phyloP scores from a whole-genome alignment of 2,329 filamentous ascomycete species.

The Cladophialophora chaetospira region DNA sequence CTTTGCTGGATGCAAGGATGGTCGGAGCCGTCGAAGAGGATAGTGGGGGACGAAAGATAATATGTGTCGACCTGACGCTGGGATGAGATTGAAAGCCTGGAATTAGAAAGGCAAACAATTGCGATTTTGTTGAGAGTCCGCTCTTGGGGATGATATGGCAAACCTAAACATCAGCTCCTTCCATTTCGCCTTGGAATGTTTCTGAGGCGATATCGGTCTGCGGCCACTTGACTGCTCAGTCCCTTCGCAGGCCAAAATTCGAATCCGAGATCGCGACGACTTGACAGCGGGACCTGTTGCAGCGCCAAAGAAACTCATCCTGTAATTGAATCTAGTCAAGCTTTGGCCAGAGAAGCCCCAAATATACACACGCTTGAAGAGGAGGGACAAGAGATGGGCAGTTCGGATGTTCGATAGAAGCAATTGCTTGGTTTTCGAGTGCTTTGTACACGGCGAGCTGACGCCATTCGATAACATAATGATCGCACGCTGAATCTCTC shows the following conservation, averaged over 20 bases:
- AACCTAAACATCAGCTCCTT: background rate
- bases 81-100: background rate
- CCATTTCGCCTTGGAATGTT: background rate
- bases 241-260: too few species aligned
- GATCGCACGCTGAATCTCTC: background rate
- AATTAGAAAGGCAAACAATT: background rate
- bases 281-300: too few species aligned
- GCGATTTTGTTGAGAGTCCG: too few species aligned
- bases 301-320: too few species aligned
- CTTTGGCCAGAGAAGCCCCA: background rate
- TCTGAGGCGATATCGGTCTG: too few species aligned
- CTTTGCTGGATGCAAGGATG: conserved; percentile 3
- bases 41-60: conserved; percentile 2
- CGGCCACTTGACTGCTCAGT: too few species aligned
- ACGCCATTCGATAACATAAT: background rate
- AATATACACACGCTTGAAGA: background rate
- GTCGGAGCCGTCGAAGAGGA: conserved; percentile 9
- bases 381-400: background rate
- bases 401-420: background rate
- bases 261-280: too few species aligned
- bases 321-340: background rate
- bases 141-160: background rate
- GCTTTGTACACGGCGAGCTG: conserved; percentile 9
- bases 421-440: background rate
- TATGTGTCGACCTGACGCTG: conserved; percentile 13